Conservation (phyloP, 495 filamentous ascomycete species). For the Xylaria palmicola region DNA sequence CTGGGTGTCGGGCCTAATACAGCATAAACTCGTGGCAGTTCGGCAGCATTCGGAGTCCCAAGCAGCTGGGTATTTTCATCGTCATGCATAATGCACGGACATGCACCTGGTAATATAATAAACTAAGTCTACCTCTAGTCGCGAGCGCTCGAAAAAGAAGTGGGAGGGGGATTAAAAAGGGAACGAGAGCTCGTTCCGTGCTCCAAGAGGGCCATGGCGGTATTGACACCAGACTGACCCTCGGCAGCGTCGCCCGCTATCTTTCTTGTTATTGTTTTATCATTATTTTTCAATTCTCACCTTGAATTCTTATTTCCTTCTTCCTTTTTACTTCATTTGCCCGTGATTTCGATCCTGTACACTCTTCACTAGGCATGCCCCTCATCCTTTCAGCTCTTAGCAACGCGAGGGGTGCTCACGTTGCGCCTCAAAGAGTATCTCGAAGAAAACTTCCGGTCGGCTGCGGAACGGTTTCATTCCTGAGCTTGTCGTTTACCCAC, state of each 20-base stretch:
- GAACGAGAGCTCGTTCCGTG: neutral
- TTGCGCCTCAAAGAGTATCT: neutral
- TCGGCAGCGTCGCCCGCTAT: neutral
- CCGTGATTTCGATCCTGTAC: neutral
- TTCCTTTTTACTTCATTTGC: too few species aligned
- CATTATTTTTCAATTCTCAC: too few species aligned
- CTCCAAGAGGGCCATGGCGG: neutral
- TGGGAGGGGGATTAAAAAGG: neutral
- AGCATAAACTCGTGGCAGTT: slow-evolving; percentile 12
- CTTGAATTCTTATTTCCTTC: too few species aligned
- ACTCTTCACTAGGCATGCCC: neutral
- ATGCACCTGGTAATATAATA: neutral
- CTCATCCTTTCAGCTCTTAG: neutral
- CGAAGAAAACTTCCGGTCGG: neutral
- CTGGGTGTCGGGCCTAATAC: neutral
- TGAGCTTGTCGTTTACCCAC: neutral
- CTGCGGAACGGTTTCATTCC: too few species aligned
- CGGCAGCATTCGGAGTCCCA: slow-evolving; percentile 4
- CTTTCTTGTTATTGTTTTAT: neutral
- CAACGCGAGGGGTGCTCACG: neutral
- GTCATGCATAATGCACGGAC: neutral
- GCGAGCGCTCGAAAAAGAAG: neutral
- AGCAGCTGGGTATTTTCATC: slow-evolving; percentile 3
- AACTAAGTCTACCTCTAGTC: neutral
- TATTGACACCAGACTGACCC: neutral